phyloP scores from a whole-genome alignment of 2,329 filamentous ascomycete species.

The Hypoxylon sp. region DNA sequence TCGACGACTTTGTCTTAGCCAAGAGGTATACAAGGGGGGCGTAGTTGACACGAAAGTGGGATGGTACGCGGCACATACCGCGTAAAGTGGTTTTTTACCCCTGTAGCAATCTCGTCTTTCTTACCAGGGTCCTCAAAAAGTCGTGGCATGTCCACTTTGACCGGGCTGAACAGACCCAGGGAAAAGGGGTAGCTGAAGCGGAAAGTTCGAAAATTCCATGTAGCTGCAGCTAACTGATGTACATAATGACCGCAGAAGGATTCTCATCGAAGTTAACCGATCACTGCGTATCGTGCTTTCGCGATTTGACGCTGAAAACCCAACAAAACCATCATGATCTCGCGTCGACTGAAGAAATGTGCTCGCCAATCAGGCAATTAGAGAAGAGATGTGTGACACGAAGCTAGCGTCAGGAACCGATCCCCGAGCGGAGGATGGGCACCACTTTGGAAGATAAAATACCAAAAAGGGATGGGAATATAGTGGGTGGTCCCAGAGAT shows the following conservation, averaged over 20 bases:
- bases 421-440: conserved; percentile 19
- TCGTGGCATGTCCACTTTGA: conserved; percentile 21
- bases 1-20: conserved; percentile 47
- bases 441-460: conserved; percentile 22
- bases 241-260: conserved; percentile 19
- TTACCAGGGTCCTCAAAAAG: conserved; percentile 17
- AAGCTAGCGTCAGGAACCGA: conserved; percentile 45
- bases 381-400: conserved; percentile 28
- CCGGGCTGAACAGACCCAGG: conserved; percentile 4
- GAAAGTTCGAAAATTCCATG: conserved; percentile 11
- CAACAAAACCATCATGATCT: conserved; percentile 20
- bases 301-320: conserved; percentile 11
- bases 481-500: conserved; percentile 27
- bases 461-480: conserved; percentile 18
- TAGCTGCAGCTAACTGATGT: conserved; percentile 13
- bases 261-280: conserved; percentile 21
- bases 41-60: conserved; percentile 51
- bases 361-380: conserved; percentile 26
- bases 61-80: conserved; percentile 56
- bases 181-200: conserved; percentile 9
- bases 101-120: conserved; percentile 39
- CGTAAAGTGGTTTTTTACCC: conserved; percentile 59
- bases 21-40: conserved; percentile 40
- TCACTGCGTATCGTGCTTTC: conserved; percentile 24
- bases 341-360: conserved; percentile 22